phyloP scores from a whole-genome alignment of 257 asterid genomes.

The Cinchona pubescens region DNA sequence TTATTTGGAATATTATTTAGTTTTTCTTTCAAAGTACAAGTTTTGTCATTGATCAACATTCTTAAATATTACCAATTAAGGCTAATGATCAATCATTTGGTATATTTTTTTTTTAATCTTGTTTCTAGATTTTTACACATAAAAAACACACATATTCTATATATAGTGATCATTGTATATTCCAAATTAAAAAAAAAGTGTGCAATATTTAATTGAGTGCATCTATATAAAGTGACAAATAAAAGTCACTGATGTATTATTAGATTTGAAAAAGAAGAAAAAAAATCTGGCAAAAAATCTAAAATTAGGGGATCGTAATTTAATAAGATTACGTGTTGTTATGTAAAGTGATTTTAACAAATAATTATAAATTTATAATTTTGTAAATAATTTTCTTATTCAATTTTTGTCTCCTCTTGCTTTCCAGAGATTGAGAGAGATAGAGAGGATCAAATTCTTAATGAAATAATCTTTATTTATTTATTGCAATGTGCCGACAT shows the following conservation, averaged over 20 bases:
- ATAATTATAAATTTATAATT: too few relatives aligned
- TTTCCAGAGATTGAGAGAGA: background rate
- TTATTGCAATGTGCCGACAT: conserved; percentile 26
- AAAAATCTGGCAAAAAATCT: too few relatives aligned
- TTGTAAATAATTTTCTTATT: too few relatives aligned
- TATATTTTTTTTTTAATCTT: background rate
- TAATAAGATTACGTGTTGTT: too few relatives aligned
- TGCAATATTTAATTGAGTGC: too few relatives aligned
- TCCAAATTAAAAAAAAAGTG: too few relatives aligned
- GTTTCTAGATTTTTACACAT: background rate
- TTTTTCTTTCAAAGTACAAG: conserved; percentile 3
- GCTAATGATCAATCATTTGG: conserved; percentile 2
- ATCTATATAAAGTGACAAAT: too few relatives aligned
- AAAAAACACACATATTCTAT: background rate
- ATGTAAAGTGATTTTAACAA: too few relatives aligned
- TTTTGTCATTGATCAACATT: conserved; percentile 18
- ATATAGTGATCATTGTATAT: background rate
- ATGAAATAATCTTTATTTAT: conserved; percentile 2
- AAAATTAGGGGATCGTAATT: too few relatives aligned
- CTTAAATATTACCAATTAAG: conserved; percentile 23
- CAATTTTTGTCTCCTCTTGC: background rate
- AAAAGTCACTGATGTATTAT: too few relatives aligned
- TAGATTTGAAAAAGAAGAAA: too few relatives aligned
- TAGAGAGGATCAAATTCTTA: background rate
- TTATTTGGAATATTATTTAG: background rate